Evolutionary conservation across 768 basidiomycete species (phyloP), one percentile per base, ranked within the genome.

Genomic region (Strobilomyces dryophilus): DNA sequence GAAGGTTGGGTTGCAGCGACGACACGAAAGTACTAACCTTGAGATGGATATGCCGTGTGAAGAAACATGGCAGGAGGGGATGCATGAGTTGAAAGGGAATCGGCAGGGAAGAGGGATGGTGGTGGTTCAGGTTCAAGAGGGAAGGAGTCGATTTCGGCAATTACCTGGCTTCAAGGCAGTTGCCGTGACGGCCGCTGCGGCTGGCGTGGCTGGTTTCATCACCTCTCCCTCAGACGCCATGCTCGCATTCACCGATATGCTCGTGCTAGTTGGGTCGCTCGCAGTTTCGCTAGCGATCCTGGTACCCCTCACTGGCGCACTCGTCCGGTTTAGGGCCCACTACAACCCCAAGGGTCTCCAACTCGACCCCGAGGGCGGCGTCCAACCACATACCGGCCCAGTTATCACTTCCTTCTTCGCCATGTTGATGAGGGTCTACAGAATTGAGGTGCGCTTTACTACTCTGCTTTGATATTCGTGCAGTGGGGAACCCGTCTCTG

Each of bases 311-410:
- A 77, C 81, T 8, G 89, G 89, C 5, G 75, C 84, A 12, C 74
- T 91, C 10, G 84, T 92, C 8, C 79, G 89, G 44, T 83, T 88
- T 66, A 78, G 91, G 69, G 88, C 87, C 29, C 90, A 92, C 65
- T 92, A 88, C 73, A 89, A 88, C 63, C 91, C 91, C 3, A 88
- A 87, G 67, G 88, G 86, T 34, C 81, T 93, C 37, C 87, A 85
- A 48, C 76, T 92, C 37, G 90, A 92, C 67, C 73, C 78, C 29
- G 89, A 90, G 63, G 89, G 86, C 31, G 83, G 78, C 44, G 85
- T 81, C n/a, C 78, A 84, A 66, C 81, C 88, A 0, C 82, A 89
- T 61, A 85, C 87, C 5, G 85, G 84, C 32, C 91, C 90, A 53
- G 78, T 89, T n/a, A 77, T 92, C 51, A 80, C 79, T 15, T 82